These are phyloP conservation scores for Haplosporangium sp. DNA, from an alignment of 371 early-diverging fungal genomes.

Conservation along the genomic window DNA sequence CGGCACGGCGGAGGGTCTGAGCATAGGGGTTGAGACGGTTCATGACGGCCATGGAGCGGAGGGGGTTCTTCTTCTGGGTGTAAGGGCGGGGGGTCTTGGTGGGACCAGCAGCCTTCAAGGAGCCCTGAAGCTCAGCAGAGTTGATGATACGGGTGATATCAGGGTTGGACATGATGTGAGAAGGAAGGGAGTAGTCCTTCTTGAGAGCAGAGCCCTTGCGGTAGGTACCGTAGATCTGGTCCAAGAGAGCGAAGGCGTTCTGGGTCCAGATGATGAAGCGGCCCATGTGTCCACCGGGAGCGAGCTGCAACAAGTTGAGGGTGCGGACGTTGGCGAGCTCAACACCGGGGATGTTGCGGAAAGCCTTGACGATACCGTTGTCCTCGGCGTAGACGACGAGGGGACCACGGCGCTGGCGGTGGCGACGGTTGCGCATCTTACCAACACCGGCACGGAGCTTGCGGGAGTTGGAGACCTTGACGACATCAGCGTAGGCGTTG, in stretches of 20 bases:
- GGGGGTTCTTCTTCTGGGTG: constrained; percentile 98
- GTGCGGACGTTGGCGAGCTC: constrained; percentile 94
- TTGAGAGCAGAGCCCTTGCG: constrained; percentile 86
- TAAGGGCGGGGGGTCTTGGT: constrained; percentile 87
- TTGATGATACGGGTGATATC: constrained; percentile 98
- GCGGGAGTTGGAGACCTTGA: constrained; percentile 97
- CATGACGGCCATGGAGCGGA: constrained; percentile 93
- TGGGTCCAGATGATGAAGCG: constrained; percentile 99
- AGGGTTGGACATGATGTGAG: constrained; percentile 91
- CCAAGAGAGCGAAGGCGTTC: constrained; percentile 95
- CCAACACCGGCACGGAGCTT: constrained; percentile 99
- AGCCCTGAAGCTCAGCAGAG: constrained; percentile 97
- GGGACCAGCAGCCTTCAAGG: constrained; percentile 89
- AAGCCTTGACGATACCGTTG: constrained; percentile 96
- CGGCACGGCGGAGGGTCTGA: constrained; percentile 87
- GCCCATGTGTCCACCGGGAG: constrained; percentile 99
- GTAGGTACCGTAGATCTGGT: constrained; percentile 95
- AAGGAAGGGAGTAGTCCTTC: constrained; percentile 95
- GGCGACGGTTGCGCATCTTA: constrained; percentile 99
- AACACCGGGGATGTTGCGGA: constrained; percentile 99
- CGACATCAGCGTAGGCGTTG: constrained; percentile 96
- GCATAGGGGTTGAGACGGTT: constrained; percentile 98
- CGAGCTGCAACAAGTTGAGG: constrained; percentile 98
- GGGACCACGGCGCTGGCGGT: constrained; percentile 98
- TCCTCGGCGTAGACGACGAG: constrained; percentile 97